Base-by-base conservation (phyloP, 352 stramenopile genomes). In the Thalassiosira hispida region DNA sequence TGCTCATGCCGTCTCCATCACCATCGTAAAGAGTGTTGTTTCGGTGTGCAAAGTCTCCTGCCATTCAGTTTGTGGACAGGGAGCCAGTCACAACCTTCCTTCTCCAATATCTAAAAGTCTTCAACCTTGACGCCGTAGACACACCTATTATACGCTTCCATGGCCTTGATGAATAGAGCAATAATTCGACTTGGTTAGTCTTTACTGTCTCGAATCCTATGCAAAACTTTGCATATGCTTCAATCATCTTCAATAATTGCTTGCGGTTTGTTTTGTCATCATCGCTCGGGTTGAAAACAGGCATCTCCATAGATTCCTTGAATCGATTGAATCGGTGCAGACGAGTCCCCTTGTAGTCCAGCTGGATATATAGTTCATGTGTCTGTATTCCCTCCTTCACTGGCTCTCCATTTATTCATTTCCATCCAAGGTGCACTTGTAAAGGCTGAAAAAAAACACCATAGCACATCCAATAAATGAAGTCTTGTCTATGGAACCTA, bases 21-120 rank as follows among this genome's bases (percentile, higher is more conserved):
- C 16, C 5, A 20, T 20, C 31, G 40, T 67, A 75, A 16, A 64
- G 16, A 14, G 16, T 75, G 7, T 75, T 38, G 18, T 49, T 66
- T 11, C 53, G 18, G 33, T 75, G 53, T 16, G 29, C 70, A 70
- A 62, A 56, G 69, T 1, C 23, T 52, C 25, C 64, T 73, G 1
- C 31, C 52, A 47, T 4, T 35, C 11, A 73, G 40, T 51, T 53
- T 52, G n/a, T 22, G 40, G 6, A 1, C 44, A 12, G 1, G 1
- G 9, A 63, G 11, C 44, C 46, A 61, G 9, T 63, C 38, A 47
- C 25, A 25, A 52, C 46, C 27, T 25, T 73, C 64, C 20, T 62
- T 27, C 25, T 77, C 57, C 2, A 52, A 51, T 2, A 69, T 22
- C 68, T 56, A 77, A 55, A 52, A 63, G 25, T 77, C 55, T 14